phyloP scores from a whole-genome alignment of 176 grass and related monocot species.

The Elaeis guineensis region DNA sequence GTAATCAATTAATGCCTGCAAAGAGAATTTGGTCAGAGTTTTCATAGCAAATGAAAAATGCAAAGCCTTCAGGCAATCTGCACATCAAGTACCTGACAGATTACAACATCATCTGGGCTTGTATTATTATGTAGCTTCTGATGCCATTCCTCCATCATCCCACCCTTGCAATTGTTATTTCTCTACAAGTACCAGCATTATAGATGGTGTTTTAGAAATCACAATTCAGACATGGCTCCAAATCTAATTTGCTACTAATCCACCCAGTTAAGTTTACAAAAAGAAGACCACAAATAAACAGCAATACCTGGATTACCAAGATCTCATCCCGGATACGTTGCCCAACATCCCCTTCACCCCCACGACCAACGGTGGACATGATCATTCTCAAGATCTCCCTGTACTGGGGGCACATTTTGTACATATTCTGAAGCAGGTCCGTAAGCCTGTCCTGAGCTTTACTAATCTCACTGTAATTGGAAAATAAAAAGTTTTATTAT shows the following conservation, averaged over 20 bases:
- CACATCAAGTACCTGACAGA: conserved; percentile 74
- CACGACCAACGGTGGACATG: conserved; percentile 85
- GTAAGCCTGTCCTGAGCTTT: conserved; percentile 88
- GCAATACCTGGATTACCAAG: conserved; percentile 87
- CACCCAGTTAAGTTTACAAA: background rate
- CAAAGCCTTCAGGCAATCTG: conserved; percentile 2
- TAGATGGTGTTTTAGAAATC: too few species aligned
- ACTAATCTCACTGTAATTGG: conserved; percentile 87
- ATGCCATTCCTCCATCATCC: conserved; percentile 99
- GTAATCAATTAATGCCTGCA: conserved; percentile 89
- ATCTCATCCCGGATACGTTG: conserved; percentile 99
- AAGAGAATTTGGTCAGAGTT: conserved; percentile 23
- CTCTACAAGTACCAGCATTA: conserved; percentile 45
- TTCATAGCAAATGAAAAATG: conserved; percentile 16
- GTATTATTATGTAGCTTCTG: conserved; percentile 99
- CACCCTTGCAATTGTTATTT: conserved; percentile 96
- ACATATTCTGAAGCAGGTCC: conserved; percentile 73
- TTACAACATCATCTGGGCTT: conserved; percentile 96
- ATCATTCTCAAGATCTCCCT: conserved; percentile 85
- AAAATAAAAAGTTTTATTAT: background rate
- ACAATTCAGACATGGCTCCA: too few species aligned
- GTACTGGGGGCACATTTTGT: conserved; percentile 66
- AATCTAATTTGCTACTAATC: too few species aligned
- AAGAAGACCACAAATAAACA: background rate
- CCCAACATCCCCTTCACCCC: conserved; percentile 97